Conservation (phyloP, 1,284 basidiomycete genomes). For the Coniferiporia weirii region DNA sequence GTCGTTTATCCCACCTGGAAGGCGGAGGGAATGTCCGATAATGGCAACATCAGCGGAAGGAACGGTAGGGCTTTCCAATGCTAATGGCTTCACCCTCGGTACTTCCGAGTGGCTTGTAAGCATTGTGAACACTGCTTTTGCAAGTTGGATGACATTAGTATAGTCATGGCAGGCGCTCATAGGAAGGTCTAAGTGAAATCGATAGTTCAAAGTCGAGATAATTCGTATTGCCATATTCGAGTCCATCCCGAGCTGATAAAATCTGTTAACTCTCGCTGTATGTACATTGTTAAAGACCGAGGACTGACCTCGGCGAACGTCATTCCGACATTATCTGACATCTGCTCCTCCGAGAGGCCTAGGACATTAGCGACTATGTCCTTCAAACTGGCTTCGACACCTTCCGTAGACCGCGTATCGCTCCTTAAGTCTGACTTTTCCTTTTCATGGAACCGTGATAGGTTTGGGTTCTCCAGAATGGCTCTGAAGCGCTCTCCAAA, state of each 20-base stretch:
- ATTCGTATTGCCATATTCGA: constrained; percentile 31
- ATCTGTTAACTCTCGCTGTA: neutral
- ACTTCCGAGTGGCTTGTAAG: constrained; percentile 2
- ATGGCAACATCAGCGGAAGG: constrained; percentile 29
- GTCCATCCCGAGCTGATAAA: constrained; percentile 15
- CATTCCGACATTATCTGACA: constrained; percentile 21
- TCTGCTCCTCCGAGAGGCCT: constrained; percentile 5
- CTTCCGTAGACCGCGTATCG: neutral
- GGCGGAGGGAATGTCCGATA: constrained; percentile 32
- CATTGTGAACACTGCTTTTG: constrained; percentile 23
- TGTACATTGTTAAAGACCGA: neutral
- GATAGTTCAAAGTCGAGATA: constrained; percentile 28
- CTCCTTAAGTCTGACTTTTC: neutral
- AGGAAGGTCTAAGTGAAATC: constrained; percentile 27
- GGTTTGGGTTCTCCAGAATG: neutral
- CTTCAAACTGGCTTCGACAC: constrained; percentile 4
- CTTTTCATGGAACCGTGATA: constrained; percentile 8
- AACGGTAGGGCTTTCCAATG: no score
- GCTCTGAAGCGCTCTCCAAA: constrained; percentile 6
- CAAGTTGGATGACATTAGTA: constrained; percentile 28
- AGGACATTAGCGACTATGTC: constrained; percentile 12
- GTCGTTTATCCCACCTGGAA: constrained; percentile 31
- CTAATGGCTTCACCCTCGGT: no score
- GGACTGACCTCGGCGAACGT: constrained; percentile 31
- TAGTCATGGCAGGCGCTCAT: constrained; percentile 32